Evolutionary conservation across 1,139 yeast species (phyloP).

Genomic region (Saccharomycopsis crataegensis): DNA sequence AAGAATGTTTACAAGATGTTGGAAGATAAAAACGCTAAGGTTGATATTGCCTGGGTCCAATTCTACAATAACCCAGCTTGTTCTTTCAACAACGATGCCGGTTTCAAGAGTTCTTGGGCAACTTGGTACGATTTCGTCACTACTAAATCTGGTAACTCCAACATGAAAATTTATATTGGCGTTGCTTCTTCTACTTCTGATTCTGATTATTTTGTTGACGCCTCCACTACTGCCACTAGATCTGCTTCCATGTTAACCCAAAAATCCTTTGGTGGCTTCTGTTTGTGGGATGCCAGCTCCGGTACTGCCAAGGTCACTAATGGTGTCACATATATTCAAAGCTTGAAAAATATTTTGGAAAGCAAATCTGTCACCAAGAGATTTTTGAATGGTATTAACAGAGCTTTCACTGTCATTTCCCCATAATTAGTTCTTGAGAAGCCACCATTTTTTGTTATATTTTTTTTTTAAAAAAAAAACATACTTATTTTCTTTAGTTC

Average conservation of each 20-base stretch:
- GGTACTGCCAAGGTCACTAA: slow-evolving; percentile 19
- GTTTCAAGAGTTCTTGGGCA: slow-evolving; percentile 66
- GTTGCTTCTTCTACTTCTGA: slow-evolving; percentile 64
- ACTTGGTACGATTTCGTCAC: slow-evolving; percentile 72
- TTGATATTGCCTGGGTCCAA: slow-evolving; percentile 87
- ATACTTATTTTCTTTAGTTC: no score
- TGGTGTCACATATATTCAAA: slow-evolving; percentile 21
- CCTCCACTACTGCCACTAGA: slow-evolving; percentile 29
- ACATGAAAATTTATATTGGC: slow-evolving; percentile 61
- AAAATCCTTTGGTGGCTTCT: slow-evolving; percentile 68
- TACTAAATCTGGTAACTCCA: slow-evolving; percentile 53
- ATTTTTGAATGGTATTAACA: slow-evolving; percentile 7
- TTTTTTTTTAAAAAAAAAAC: not conserved
- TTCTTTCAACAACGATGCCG: slow-evolving; percentile 33
- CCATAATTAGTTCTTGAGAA: not conserved
- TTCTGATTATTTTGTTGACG: slow-evolving; percentile 59
- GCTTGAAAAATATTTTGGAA: slow-evolving; percentile 18
- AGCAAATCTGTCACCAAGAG: slow-evolving; percentile 12
- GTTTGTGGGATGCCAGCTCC: slow-evolving; percentile 81
- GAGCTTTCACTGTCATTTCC: slow-evolving; percentile 3
- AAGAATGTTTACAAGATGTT: slow-evolving; percentile 68
- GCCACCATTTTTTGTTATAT: not conserved
- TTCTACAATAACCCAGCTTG: slow-evolving; percentile 88
- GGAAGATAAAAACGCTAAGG: slow-evolving; percentile 40
- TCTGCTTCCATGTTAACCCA: slow-evolving; percentile 31